Base-by-base conservation (phyloP, 1,139 yeast genomes). In the Williopsis jadinii region DNA sequence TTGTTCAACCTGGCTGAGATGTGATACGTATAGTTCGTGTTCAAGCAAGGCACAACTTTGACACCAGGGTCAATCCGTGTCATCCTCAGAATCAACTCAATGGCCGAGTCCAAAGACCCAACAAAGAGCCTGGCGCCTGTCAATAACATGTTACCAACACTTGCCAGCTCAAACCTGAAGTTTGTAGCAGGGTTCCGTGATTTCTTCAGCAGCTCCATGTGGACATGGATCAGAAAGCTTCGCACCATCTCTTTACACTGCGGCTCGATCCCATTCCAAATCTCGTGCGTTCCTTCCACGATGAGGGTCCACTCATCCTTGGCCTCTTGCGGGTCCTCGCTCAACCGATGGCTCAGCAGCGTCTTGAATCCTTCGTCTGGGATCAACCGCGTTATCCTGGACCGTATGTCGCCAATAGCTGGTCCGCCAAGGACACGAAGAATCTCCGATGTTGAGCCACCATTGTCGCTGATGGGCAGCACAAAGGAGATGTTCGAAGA, bases 371-470 rank as follows among this genome's bases (percentile, higher is more conserved):
- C 66, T 37, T 73, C 73, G 28, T 66, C 63, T 5, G 70, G 64
- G 27, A 88, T 82, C 41, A 90, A 64, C 41, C 94, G 63, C 0
- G 90, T 84, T 34, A 88, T 70, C 41, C 97, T 62, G 0, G 96
- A 86, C 38, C 97, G 65, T 5, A 90, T 72, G 56, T 90, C 97
- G 2, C 97, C 97, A 43, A 90, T 86, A 0, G 97, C 97, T 2
- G 96, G 95, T 0, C 97, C 97, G 2, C 96, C 96, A 15, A 90
- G 71, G 2, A 88, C 88, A 12, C 97, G 66, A n/a, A 88, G 71
- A 30, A 90, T 73, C 62, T 90, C 97, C 28, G 95, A 83, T 0
- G 97, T 87, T 1, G 96, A 87, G 1, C 97, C 97, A 24, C 97
- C 97, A 58, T 90, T 90, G 59, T 90, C 97, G 42, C 87, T 81